A percentile compares a stretch with the other conserved stretches of the same genome.
Conservation (phyloP, 306 rosid species). For the Dicorynia guianensis region DNA sequence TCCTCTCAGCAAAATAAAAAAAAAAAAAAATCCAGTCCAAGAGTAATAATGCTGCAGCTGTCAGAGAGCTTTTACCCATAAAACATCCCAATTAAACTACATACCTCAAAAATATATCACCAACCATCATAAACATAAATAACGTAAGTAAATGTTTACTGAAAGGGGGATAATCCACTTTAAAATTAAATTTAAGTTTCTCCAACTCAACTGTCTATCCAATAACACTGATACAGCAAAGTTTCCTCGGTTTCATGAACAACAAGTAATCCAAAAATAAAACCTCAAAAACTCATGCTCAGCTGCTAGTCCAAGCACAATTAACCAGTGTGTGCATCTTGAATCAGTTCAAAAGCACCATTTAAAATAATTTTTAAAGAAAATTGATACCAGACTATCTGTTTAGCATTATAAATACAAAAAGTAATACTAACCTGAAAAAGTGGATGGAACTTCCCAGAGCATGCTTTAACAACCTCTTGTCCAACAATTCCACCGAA, state of each 20-base stretch:
- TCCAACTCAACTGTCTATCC: neutral
- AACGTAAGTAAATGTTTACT: neutral
- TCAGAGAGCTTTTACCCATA: neutral
- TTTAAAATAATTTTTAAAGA: neutral
- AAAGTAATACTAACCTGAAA: conserved; percentile 66
- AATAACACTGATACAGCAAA: neutral
- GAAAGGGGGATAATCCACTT: too few relatives aligned
- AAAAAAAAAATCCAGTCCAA: too few relatives aligned
- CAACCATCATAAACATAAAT: too few relatives aligned
- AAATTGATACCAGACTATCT: neutral
- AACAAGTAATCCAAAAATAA: neutral
- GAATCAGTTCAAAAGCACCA: conserved; percentile 1
- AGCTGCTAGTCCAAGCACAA: neutral
- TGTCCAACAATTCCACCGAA: conserved; percentile 95
- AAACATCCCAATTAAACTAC: too few relatives aligned
- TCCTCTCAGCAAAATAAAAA: neutral
- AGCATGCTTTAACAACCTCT: conserved; percentile 94
- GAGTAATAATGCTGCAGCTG: neutral
- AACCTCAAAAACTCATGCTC: neutral
- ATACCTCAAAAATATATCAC: too few relatives aligned
- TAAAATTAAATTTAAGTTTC: neutral
- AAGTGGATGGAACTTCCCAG: conserved; percentile 96
- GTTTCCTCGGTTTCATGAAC: neutral
- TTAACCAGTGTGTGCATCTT: neutral
- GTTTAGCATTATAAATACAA: neutral